phyloP scores from a whole-genome alignment of 225 moss, liverwort and hornwort species.

The Polytrichum formosum region DNA sequence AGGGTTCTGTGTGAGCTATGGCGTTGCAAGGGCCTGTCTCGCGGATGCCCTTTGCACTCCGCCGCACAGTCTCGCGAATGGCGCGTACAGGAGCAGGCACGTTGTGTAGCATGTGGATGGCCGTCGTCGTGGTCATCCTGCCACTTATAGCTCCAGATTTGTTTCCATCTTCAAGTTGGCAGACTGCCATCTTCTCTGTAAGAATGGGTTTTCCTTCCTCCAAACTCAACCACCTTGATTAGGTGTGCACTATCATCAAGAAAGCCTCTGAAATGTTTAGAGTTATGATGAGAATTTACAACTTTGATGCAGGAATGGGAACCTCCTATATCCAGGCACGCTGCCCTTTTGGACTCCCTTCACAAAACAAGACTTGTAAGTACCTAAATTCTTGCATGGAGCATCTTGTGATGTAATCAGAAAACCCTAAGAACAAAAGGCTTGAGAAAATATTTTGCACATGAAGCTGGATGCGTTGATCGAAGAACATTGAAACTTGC shows the following conservation, averaged over 20 bases:
- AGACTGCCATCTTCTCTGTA: constrained; percentile 53
- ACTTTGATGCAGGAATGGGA: constrained; percentile 56
- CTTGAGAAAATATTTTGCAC: too few species aligned
- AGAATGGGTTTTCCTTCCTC: not conserved
- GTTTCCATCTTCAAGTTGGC: constrained; percentile 44
- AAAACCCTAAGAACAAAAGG: too few species aligned
- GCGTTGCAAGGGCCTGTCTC: too few species aligned
- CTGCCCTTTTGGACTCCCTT: constrained; percentile 40
- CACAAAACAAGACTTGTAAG: constrained; percentile 47
- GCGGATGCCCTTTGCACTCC: too few species aligned
- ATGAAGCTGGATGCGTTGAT: too few species aligned
- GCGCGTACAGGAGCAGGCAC: constrained; percentile 29
- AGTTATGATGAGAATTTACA: not conserved
- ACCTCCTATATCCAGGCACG: constrained; percentile 56
- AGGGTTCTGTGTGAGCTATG: too few species aligned
- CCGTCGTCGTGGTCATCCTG: constrained; percentile 33
- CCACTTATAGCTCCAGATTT: constrained; percentile 38
- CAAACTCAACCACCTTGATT: not conserved
- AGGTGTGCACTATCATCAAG: not conserved
- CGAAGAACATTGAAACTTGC: not conserved
- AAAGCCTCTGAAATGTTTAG: not conserved
- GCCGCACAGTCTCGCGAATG: constrained; percentile 10
- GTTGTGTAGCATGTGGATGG: constrained; percentile 31
- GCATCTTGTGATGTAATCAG: too few species aligned
- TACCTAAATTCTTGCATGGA: not conserved